phyloP scores from a whole-genome alignment of 805 yeast species.

The Metahyphopichia silvanorum region DNA sequence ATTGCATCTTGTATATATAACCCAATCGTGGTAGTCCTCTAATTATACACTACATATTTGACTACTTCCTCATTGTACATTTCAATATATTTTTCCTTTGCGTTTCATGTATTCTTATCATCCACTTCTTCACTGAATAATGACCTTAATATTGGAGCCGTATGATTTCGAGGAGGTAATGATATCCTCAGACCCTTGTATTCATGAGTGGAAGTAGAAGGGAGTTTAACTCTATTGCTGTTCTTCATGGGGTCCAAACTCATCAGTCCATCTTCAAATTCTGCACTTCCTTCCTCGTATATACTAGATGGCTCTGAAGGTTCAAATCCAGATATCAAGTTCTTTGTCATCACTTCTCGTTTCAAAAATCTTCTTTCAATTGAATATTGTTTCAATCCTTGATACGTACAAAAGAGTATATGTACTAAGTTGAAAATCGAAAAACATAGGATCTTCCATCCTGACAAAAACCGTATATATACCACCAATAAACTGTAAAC shows the following conservation, averaged over 20 bases:
- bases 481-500: no score
- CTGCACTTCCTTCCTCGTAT: not conserved
- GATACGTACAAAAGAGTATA: no score
- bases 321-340: slow-evolving; percentile 5
- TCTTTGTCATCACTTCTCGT: no score
- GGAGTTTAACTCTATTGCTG: not conserved
- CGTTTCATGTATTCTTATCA: not conserved
- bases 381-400: no score
- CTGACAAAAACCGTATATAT: no score
- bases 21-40: no score
- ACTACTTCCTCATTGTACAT: no score
- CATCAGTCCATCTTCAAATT: not conserved
- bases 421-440: no score
- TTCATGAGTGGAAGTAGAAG: not conserved
- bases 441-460: no score
- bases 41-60: no score
- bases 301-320: slow-evolving; percentile 5
- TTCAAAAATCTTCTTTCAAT: no score
- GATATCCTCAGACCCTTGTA: not conserved
- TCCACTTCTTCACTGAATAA: not conserved
- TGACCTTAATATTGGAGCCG: slow-evolving; percentile 1
- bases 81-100: not conserved
- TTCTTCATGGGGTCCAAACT: slow-evolving; percentile 3
- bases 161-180: slow-evolving; percentile 1
- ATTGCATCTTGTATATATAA: no score